Evolutionary conservation across 352 stramenopile genomes (phyloP).

Genomic region (Phytophthora hybrid): DNA sequence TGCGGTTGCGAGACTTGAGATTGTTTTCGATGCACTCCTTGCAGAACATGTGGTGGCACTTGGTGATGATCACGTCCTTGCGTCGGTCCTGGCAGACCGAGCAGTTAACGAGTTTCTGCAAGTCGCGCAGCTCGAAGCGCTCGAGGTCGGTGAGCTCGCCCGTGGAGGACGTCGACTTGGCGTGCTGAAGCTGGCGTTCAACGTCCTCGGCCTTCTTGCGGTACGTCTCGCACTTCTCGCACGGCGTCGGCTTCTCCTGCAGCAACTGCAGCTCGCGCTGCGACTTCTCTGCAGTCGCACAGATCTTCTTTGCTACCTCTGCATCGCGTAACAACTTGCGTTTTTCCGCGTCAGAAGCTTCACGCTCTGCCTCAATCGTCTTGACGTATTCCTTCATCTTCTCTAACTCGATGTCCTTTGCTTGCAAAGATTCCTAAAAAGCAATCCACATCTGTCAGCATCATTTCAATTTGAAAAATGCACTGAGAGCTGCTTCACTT

Average conservation of each 20-base stretch:
- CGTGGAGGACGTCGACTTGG: constrained; percentile 42
- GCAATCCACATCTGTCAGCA: constrained; percentile 8
- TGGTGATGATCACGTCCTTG: constrained; percentile 91
- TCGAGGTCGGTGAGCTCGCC: constrained; percentile 74
- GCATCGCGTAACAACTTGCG: constrained; percentile 64
- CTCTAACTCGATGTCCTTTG: constrained; percentile 71
- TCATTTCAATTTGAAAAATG: background rate
- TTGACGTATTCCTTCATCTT: constrained; percentile 73
- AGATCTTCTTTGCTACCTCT: constrained; percentile 74
- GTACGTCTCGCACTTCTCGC: constrained; percentile 63
- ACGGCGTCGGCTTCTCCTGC: constrained; percentile 64
- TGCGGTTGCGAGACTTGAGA: constrained; percentile 89
- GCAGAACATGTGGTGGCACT: constrained; percentile 92
- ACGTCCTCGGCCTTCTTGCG: constrained; percentile 62
- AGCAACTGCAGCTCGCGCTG: constrained; percentile 64
- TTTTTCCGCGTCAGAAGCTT: constrained; percentile 61
- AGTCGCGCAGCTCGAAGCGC: constrained; percentile 81
- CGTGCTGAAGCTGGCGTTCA: constrained; percentile 51
- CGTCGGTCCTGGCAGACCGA: constrained; percentile 86
- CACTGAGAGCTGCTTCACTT: background rate
- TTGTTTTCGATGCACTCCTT: constrained; percentile 90
- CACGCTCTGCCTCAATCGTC: constrained; percentile 61
- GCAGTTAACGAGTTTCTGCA: constrained; percentile 88
- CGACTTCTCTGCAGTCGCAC: constrained; percentile 54
- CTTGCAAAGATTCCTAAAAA: constrained; percentile 59